phyloP scores from a whole-genome alignment of 2,329 filamentous ascomycete species.

The Penicillium sp. region DNA sequence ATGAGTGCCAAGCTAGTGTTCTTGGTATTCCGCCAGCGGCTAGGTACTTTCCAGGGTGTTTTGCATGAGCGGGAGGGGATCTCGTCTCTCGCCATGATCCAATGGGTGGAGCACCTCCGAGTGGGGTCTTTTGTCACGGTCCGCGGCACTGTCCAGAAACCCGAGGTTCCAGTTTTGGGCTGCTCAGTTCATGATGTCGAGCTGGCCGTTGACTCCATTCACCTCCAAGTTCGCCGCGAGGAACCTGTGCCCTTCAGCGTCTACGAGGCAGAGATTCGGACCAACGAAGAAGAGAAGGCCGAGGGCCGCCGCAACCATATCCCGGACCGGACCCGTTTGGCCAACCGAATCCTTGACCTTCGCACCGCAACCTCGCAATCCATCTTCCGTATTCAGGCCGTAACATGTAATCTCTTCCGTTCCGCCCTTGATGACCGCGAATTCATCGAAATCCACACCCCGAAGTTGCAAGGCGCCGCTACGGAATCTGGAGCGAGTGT shows the following conservation, averaged over 20 bases:
- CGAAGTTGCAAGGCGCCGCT: conserved; percentile 84
- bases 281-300: conserved; percentile 55
- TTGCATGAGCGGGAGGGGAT: conserved; percentile 61
- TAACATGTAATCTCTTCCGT: conserved; percentile 77
- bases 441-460: conserved; percentile 92
- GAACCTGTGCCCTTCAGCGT: conserved; percentile 68
- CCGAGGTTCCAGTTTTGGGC: conserved; percentile 71
- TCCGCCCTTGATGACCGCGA: conserved; percentile 68
- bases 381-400: conserved; percentile 83
- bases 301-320: conserved; percentile 62
- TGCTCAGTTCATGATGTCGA: conserved; percentile 75
- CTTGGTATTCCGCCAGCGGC: conserved; percentile 80
- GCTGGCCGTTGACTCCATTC: conserved; percentile 66
- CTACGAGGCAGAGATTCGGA: conserved; percentile 65
- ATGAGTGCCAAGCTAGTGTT: conserved; percentile 83
- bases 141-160: conserved; percentile 69
- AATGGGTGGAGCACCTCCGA: conserved; percentile 81
- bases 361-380: conserved; percentile 83
- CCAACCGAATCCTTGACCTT: conserved; percentile 78
- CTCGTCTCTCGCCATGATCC: conserved; percentile 72
- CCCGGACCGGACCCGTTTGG: conserved; percentile 70
- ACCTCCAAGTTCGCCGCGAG: conserved; percentile 61
- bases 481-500: conserved; percentile 91
- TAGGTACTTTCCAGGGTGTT: conserved; percentile 80
- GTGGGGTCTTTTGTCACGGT: conserved; percentile 77